phyloP scores from a whole-genome alignment of 352 stramenopile genomes.

The Globisporangium carolinianum region DNA sequence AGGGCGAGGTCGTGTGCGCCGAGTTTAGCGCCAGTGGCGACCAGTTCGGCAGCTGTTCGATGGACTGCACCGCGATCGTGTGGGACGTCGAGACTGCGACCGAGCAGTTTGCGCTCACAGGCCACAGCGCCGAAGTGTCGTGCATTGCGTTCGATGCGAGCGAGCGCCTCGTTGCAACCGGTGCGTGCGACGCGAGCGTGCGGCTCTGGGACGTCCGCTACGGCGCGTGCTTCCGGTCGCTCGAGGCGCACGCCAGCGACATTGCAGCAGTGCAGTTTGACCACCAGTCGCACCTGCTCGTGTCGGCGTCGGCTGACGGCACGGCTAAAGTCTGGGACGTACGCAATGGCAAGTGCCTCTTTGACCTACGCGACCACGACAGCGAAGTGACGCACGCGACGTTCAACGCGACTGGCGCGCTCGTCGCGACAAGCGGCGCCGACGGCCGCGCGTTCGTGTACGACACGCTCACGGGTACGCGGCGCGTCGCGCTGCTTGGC shows the following conservation, averaged over 20 bases:
- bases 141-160: slow-evolving; percentile 51
- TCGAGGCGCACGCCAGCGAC: slow-evolving; percentile 47
- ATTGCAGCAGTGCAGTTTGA: slow-evolving; percentile 65
- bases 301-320: slow-evolving; percentile 46
- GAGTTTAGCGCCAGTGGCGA: slow-evolving; percentile 31
- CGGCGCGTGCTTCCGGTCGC: slow-evolving; percentile 60
- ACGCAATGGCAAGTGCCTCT: slow-evolving; percentile 51
- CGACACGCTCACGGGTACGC: slow-evolving; percentile 58
- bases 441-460: slow-evolving; percentile 63
- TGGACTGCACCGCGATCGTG: slow-evolving; percentile 59
- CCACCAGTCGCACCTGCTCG: slow-evolving; percentile 41
- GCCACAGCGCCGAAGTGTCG: slow-evolving; percentile 62
- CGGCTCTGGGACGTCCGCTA: slow-evolving; percentile 68
- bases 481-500: slow-evolving; percentile 30
- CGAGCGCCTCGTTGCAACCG: slow-evolving; percentile 41
- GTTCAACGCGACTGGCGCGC: slow-evolving; percentile 64
- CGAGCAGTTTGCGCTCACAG: slow-evolving; percentile 31
- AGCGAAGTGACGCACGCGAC: slow-evolving; percentile 43
- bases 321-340: slow-evolving; percentile 73
- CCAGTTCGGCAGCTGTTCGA: slow-evolving; percentile 60
- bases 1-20: slow-evolving; percentile 47
- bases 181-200: slow-evolving; percentile 60
- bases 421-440: slow-evolving; percentile 41
- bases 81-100: slow-evolving; percentile 56
- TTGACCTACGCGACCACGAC: slow-evolving; percentile 44